phyloP scores from a whole-genome alignment of 2,329 filamentous ascomycete genomes.

The Penicillium sp. region DNA sequence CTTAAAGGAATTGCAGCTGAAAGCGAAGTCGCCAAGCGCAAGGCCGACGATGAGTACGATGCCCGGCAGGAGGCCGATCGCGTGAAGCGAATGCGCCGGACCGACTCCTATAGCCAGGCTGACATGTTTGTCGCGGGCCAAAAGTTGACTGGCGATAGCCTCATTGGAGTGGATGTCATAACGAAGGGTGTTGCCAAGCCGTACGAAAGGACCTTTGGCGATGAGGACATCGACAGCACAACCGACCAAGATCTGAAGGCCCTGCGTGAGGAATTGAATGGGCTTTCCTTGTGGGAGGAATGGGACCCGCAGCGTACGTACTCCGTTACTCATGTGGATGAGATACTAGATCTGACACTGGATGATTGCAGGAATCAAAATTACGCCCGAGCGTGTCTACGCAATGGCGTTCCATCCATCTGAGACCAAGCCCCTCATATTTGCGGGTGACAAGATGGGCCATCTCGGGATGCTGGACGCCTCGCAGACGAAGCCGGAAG shows the following conservation, averaged over 20 bases:
- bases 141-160: constrained; percentile 67
- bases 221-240: constrained; percentile 80
- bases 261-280: constrained; percentile 74
- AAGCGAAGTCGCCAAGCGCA: constrained; percentile 68
- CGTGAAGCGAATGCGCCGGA: constrained; percentile 65
- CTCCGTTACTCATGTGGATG: neutral
- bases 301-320: constrained; percentile 75
- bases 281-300: constrained; percentile 76
- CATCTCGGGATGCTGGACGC: constrained; percentile 89
- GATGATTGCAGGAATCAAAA: constrained; percentile 71
- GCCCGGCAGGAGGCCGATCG: constrained; percentile 59
- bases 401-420: constrained; percentile 86
- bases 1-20: constrained; percentile 65
- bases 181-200: constrained; percentile 70
- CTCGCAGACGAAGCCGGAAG: constrained; percentile 52
- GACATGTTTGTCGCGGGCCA: constrained; percentile 80
- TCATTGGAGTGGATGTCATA: constrained; percentile 63
- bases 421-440: constrained; percentile 80
- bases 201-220: constrained; percentile 80
- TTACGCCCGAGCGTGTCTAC: constrained; percentile 86
- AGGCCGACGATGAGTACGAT: constrained; percentile 66
- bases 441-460: constrained; percentile 92
- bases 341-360: neutral
- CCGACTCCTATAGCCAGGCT: constrained; percentile 68
- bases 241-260: constrained; percentile 73